Evolutionary conservation across 2,329 filamentous ascomycete species (phyloP).

Genomic region (Microdochium paspali): DNA sequence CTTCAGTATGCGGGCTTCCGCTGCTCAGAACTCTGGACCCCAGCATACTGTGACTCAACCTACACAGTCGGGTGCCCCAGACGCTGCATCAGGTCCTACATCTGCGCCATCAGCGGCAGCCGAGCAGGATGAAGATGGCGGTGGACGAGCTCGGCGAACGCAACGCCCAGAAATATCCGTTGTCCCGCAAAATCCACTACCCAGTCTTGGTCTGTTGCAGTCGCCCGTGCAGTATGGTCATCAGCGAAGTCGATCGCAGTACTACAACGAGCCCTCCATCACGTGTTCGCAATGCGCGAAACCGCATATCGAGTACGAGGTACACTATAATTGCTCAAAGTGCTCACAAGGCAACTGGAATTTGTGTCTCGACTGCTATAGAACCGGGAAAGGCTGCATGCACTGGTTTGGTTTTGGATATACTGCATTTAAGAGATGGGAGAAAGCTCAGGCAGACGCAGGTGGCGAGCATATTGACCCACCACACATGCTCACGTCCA

Average conservation of each 20-base stretch:
- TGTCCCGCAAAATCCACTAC: constrained; percentile 19
- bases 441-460: constrained; percentile 34
- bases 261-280: constrained; percentile 63
- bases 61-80: constrained; percentile 7
- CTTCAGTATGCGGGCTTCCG: constrained; percentile 24
- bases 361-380: constrained; percentile 75
- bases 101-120: constrained; percentile 1
- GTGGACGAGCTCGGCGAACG: constrained; percentile 11
- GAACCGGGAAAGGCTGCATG: constrained; percentile 64
- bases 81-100: constrained; percentile 12
- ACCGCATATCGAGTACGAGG: constrained; percentile 68
- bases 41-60: constrained; percentile 1
- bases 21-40: constrained; percentile 6
- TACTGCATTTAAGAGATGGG: constrained; percentile 59
- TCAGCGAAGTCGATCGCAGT: constrained; percentile 33
- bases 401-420: constrained; percentile 86
- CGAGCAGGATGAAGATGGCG: constrained; percentile 1
- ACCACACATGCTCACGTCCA: constrained; percentile 50
- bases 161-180: constrained; percentile 32
- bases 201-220: constrained; percentile 19
- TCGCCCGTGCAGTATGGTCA: constrained; percentile 17
- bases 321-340: constrained; percentile 73
- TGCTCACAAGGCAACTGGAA: constrained; percentile 68
- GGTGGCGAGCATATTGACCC: constrained; percentile 29
- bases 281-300: constrained; percentile 63